These are phyloP conservation scores for Apiotrichum siamense DNA, from an alignment of 1,284 basidiomycete genomes.

Conservation along the genomic window DNA sequence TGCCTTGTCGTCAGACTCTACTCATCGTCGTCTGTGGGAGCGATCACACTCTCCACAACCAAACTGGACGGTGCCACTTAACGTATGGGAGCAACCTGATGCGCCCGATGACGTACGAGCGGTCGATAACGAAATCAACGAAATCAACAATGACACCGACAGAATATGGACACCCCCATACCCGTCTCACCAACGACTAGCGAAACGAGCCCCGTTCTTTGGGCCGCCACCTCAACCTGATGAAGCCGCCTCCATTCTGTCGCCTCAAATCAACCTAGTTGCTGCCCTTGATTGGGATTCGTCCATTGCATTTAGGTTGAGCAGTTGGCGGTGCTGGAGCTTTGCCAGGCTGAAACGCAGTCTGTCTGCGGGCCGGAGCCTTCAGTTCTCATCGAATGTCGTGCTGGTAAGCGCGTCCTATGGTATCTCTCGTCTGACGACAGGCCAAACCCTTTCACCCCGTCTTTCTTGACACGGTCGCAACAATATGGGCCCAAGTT, in stretches of 20 bases:
- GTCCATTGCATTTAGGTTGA: constrained; percentile 10
- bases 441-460: constrained; percentile 31
- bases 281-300: constrained; percentile 32
- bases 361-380: constrained; percentile 1
- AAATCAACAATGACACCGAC: neutral
- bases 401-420: constrained; percentile 18
- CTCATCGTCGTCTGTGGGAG: constrained; percentile 13
- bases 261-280: constrained; percentile 30
- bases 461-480: constrained; percentile 31
- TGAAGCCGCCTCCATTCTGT: constrained; percentile 20
- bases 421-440: neutral
- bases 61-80: neutral
- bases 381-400: constrained; percentile 31
- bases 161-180: neutral
- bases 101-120: neutral
- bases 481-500: constrained; percentile 16
- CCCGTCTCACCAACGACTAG: neutral
- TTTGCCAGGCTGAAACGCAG: neutral
- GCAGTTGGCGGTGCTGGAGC: constrained; percentile 9
- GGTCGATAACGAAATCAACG: too few species aligned
- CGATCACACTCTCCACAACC: neutral
- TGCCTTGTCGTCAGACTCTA: constrained; percentile 8
- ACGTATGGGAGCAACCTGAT: neutral
- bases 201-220: neutral
- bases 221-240: neutral